A percentile compares a stretch with the other conserved stretches of the same genome.
Evolutionary conservation across 257 asterid genomes (phyloP).

Genomic region (Nicotiana otophora): DNA sequence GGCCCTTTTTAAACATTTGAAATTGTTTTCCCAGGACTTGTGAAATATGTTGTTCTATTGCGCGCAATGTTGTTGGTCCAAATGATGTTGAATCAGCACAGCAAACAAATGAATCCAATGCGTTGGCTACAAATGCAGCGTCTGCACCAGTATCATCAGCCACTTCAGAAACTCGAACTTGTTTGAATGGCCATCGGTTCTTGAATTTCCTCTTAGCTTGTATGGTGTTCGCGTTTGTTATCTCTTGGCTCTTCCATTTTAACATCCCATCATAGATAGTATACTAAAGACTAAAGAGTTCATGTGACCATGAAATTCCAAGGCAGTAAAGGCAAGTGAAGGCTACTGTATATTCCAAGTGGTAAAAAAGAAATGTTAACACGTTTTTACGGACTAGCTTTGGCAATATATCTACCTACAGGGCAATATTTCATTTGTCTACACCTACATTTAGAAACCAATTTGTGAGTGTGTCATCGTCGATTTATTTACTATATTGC

Average conservation of each 20-base stretch:
- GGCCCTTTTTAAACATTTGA: neutral
- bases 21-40: conserved; percentile 53
- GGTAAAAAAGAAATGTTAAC: neutral
- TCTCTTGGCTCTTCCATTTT: conserved; percentile 91
- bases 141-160: conserved; percentile 22
- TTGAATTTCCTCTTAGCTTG: conserved; percentile 75
- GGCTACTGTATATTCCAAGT: neutral
- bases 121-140: conserved; percentile 20
- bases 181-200: conserved; percentile 69
- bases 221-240: conserved; percentile 84
- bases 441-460: neutral
- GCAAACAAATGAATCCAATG: conserved; percentile 32
- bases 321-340: neutral
- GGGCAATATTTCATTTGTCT: neutral
- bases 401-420: neutral
- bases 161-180: conserved; percentile 30
- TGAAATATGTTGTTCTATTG: conserved; percentile 82
- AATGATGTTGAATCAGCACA: conserved; percentile 41
- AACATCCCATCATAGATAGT: conserved; percentile 55
- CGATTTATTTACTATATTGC: neutral
- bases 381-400: neutral
- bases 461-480: neutral
- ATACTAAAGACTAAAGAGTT: neutral
- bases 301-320: neutral
- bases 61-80: conserved; percentile 63